Base-by-base conservation (phyloP, 73 alveolate species). In the Tetrahymena borealis region DNA sequence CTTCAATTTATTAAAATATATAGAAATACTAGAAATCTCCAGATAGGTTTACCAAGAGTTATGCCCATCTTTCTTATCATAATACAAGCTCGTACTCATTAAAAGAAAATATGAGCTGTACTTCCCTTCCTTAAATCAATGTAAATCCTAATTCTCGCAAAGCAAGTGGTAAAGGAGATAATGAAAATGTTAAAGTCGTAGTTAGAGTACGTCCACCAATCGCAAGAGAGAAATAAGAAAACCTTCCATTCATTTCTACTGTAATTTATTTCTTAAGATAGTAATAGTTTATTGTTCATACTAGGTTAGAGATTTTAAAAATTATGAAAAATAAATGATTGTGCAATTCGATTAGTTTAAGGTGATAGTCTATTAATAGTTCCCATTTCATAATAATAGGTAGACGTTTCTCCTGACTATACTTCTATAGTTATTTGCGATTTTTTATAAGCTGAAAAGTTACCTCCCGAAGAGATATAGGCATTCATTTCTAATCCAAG, bases 191-290 rank as follows among this genome's bases (percentile, higher is more conserved):
- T 77, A 95, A 96, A 91, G 99, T 97, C 2, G 97, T 90, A 33
- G 96, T 97, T 35, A 91, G 99, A 91, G 96, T 97, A 1, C 95
- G 99, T 33, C 99, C 99, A 20, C 99, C 99, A 0, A 78, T 97
- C 85, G 94, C 97, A 90, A 78, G 98, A 90, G 99, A 97, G 90
- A 96, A 90, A 90, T 97, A 96, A 42, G 95, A 95, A 42, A 91
- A 92, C 20, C 28, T 60, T 6, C 90, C 95, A 5, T 97, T 97
- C 39, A 96, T 97, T 39, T 97, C 98, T 85, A 91, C 99, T 15
- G 96, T 97, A 91, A 95, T n/a, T n/a, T n/a, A n/a, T n/a, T n/a
- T n/a, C n/a, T 93, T 0, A 3, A 24, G 91, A 24, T 35, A 13
- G 11, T 35, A 8, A 28, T 78, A 16, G 33, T 35, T 6, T 15